These are phyloP conservation scores for Neurospora cerealis DNA, from an alignment of 495 filamentous ascomycete genomes.

Conservation along the genomic window DNA sequence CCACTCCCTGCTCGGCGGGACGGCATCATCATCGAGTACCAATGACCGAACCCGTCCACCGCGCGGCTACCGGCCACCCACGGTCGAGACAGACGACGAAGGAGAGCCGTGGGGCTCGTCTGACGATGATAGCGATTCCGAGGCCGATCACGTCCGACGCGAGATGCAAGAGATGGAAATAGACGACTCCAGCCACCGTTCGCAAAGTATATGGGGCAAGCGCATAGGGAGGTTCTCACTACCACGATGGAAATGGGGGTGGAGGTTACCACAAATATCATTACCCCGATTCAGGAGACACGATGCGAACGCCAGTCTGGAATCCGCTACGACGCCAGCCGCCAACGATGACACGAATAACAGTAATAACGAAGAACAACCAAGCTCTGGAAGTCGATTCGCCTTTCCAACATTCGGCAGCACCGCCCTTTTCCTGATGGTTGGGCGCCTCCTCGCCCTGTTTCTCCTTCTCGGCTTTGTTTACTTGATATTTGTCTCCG, in stretches of 20 bases:
- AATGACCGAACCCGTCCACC: constrained; percentile 28
- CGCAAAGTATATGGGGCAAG: constrained; percentile 38
- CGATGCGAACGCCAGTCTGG: not conserved
- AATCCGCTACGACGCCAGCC: constrained; percentile 6
- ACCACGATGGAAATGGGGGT: constrained; percentile 36
- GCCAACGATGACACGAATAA: not conserved
- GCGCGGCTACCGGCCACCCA: constrained; percentile 60
- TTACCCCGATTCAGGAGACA: constrained; percentile 30
- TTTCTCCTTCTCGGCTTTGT: constrained; percentile 63
- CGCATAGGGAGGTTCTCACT: constrained; percentile 32
- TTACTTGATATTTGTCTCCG: constrained; percentile 76
- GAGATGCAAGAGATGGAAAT: constrained; percentile 90
- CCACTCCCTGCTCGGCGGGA: constrained; percentile 46
- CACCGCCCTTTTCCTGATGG: constrained; percentile 28
- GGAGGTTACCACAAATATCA: constrained; percentile 35
- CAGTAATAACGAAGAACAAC: not conserved
- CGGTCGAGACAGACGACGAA: constrained; percentile 52
- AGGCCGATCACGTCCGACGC: constrained; percentile 53
- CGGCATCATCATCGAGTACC: constrained; percentile 10
- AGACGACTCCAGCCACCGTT: constrained; percentile 52
- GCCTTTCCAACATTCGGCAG: constrained; percentile 18
- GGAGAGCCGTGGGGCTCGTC: constrained; percentile 29
- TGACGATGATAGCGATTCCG: constrained; percentile 30
- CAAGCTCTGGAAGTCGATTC: constrained; percentile 6
- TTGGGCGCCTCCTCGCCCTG: constrained; percentile 63